phyloP scores from a whole-genome alignment of 106 monocot genomes.

The Allium cepa region DNA sequence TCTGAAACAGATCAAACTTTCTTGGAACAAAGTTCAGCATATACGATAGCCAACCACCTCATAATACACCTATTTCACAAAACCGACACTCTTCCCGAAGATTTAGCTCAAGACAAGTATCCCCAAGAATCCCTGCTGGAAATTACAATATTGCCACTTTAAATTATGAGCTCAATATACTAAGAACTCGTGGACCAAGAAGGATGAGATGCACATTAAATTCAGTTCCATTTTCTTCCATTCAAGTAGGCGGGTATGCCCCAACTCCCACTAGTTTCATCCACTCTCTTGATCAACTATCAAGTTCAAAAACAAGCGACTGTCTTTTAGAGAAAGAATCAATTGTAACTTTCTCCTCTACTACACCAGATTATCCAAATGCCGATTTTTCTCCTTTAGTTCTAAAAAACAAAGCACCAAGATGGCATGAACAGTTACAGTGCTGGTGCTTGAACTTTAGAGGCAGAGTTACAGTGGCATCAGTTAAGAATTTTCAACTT shows the following conservation, averaged over 20 bases:
- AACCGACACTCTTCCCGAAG: constrained; percentile 28
- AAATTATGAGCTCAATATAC: constrained; percentile 63
- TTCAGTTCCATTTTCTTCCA: constrained; percentile 38
- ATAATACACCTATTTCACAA: constrained; percentile 12
- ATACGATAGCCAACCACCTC: constrained; percentile 54
- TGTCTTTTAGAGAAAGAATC: background rate
- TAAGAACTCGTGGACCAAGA: constrained; percentile 66
- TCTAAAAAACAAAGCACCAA: constrained; percentile 67
- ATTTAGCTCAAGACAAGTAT: constrained; percentile 67
- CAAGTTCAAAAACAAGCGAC: constrained; percentile 1
- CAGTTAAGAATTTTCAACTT: constrained; percentile 84
- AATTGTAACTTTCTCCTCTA: constrained; percentile 21
- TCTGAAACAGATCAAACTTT: constrained; percentile 60
- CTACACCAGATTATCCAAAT: background rate
- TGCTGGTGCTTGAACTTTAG: constrained; percentile 84
- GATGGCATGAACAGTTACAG: constrained; percentile 86
- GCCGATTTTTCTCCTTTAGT: constrained; percentile 21
- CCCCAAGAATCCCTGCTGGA: constrained; percentile 55
- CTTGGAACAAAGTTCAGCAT: constrained; percentile 70
- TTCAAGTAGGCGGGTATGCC: constrained; percentile 37
- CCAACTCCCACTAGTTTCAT: constrained; percentile 44
- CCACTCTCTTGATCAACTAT: constrained; percentile 33
- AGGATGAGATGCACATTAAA: constrained; percentile 66
- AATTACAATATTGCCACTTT: constrained; percentile 57
- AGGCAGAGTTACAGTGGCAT: constrained; percentile 69